These are phyloP conservation scores for Zygotorulaspora sp. DNA, from an alignment of 805 yeast species.

Conservation along the genomic window DNA sequence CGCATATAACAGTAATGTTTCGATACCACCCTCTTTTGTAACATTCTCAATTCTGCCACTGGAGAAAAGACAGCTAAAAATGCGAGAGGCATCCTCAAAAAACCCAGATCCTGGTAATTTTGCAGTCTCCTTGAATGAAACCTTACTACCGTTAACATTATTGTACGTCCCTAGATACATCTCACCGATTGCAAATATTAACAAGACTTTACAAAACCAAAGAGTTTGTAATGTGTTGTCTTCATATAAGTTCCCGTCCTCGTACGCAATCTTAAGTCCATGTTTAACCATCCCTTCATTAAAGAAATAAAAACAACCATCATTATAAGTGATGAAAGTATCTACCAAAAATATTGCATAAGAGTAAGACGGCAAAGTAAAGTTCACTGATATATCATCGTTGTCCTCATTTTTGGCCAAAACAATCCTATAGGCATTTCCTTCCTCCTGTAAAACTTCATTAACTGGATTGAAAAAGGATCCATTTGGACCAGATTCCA, in stretches of 20 bases:
- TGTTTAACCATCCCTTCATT: conserved; percentile 75
- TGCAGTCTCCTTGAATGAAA: conserved; percentile 30
- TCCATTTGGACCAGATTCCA: conserved; percentile 5
- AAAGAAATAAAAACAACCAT: conserved; percentile 80
- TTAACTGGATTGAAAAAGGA: conserved; percentile 34
- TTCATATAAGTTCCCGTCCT: conserved; percentile 37
- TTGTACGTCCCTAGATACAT: conserved; percentile 78
- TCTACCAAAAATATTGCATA: conserved; percentile 73
- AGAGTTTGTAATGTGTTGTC: conserved; percentile 67
- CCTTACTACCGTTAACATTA: conserved; percentile 43
- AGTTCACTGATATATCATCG: conserved; percentile 51
- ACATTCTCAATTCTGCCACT: conserved; percentile 76
- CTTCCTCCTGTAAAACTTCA: conserved; percentile 66
- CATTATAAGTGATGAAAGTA: conserved; percentile 72
- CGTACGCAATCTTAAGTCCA: conserved; percentile 58
- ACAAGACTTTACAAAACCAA: conserved; percentile 71
- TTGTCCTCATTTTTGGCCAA: conserved; percentile 52
- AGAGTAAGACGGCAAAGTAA: conserved; percentile 69
- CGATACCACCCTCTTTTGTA: conserved; percentile 76
- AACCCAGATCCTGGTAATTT: conserved; percentile 75
- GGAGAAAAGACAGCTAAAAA: conserved; percentile 71
- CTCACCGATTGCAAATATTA: conserved; percentile 76
- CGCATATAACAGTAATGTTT: conserved; percentile 68
- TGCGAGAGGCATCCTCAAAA: conserved; percentile 73
- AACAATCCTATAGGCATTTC: conserved; percentile 69